Percentiles rank a stretch among this genome's conserved stretches.
Conservation (phyloP, 306 rosid genomes). For the Vigna reflexopilosa region DNA sequence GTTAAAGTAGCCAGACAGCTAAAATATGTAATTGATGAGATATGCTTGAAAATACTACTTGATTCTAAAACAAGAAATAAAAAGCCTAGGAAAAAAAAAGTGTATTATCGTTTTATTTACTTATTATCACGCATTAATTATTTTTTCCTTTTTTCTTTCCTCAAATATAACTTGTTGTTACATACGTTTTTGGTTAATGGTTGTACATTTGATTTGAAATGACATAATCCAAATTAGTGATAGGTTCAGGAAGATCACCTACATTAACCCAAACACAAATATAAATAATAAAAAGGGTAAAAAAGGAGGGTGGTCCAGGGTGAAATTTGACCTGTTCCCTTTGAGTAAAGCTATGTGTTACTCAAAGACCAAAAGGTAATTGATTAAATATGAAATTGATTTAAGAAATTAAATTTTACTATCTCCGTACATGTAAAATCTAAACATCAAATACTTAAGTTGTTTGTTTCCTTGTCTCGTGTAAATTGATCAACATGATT, state of each 20-base stretch:
- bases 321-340: conserved; percentile 31
- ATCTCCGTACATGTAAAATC: too few relatives aligned
- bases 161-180: too few relatives aligned
- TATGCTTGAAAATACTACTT: background rate
- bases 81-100: background rate
- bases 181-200: background rate
- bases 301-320: conserved; percentile 13
- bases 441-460: too few relatives aligned
- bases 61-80: background rate
- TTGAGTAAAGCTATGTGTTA: conserved; percentile 48
- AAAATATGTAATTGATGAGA: background rate
- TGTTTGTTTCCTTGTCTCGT: too few relatives aligned
- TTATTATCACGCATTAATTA: background rate
- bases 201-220: conserved; percentile 25
- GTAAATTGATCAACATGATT: too few relatives aligned
- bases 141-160: too few relatives aligned
- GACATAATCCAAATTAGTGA: conserved; percentile 14
- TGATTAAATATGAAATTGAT: too few relatives aligned
- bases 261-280: conserved; percentile 7
- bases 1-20: conserved; percentile 13
- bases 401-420: too few relatives aligned
- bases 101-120: background rate
- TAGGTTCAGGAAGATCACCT: conserved; percentile 38
- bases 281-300: background rate
- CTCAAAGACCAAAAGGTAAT: background rate